phyloP scores from a whole-genome alignment of 768 basidiomycete species.

The Inosperma sp. region DNA sequence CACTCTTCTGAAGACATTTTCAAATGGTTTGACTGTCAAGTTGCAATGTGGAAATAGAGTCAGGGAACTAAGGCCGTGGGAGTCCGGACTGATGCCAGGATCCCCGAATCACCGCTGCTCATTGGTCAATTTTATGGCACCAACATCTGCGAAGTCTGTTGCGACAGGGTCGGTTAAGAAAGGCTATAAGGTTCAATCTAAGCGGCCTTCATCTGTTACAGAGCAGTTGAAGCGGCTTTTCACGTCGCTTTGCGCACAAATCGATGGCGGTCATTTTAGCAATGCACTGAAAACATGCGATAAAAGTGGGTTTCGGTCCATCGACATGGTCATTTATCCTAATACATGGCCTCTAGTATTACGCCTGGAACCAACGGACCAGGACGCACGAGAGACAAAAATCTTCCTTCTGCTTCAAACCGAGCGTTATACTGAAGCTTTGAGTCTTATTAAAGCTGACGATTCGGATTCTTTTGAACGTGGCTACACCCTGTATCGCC shows the following conservation, averaged over 20 bases:
- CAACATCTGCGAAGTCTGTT: no score
- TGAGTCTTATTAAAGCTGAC: conserved; percentile 49
- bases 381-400: conserved; percentile 77
- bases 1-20: conserved; percentile 55
- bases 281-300: conserved; percentile 91
- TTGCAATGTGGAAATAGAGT: conserved; percentile 15
- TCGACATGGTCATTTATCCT: conserved; percentile 5
- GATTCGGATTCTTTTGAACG: conserved; percentile 53
- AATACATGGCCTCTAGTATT: conserved; percentile 49
- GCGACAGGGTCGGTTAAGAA: conserved; percentile 18
- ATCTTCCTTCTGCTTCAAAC: conserved; percentile 85
- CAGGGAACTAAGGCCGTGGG: conserved; percentile 29
- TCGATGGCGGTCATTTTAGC: conserved; percentile 81
- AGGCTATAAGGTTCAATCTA: conserved; percentile 25
- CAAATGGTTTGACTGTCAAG: conserved; percentile 17
- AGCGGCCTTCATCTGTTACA: conserved; percentile 29
- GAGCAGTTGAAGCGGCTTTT: conserved; percentile 58
- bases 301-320: conserved; percentile 58
- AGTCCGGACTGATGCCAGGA: conserved; percentile 24
- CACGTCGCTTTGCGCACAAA: conserved; percentile 77
- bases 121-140: no score
- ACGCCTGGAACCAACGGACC: conserved; percentile 56
- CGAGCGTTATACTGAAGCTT: conserved; percentile 71
- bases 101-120: no score
- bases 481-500: conserved; percentile 80